phyloP scores from a whole-genome alignment of 2,329 filamentous ascomycete species.

The Cladobotryum mycophilum region DNA sequence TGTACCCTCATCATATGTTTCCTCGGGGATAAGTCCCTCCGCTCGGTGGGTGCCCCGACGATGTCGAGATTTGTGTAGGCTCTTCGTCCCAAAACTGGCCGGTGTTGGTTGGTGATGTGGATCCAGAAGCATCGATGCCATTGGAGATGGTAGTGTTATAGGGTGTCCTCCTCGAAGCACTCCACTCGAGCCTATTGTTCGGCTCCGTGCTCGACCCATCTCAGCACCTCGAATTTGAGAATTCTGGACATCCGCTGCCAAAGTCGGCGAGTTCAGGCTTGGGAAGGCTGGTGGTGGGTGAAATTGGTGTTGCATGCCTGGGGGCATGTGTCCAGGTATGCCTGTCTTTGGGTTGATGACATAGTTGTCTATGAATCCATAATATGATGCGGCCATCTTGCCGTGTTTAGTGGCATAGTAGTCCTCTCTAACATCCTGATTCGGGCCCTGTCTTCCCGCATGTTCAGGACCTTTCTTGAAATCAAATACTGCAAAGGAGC shows the following conservation, averaged over 20 bases:
- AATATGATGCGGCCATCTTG: slow-evolving; percentile 97
- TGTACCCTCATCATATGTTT: slow-evolving; percentile 43
- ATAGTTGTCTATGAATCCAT: slow-evolving; percentile 92
- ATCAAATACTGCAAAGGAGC: slow-evolving; percentile 94
- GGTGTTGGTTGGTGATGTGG: slow-evolving; percentile 65
- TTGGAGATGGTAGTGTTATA: slow-evolving; percentile 53
- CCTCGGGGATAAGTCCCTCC: slow-evolving; percentile 49
- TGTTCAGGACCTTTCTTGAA: slow-evolving; percentile 73
- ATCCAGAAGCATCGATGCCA: slow-evolving; percentile 68
- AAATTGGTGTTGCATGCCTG: slow-evolving; percentile 50
- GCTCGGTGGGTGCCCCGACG: slow-evolving; percentile 40
- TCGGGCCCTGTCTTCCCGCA: slow-evolving; percentile 30
- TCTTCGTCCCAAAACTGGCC: slow-evolving; percentile 39
- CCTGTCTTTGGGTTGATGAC: slow-evolving; percentile 65
- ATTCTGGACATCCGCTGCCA: slow-evolving; percentile 49
- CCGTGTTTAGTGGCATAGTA: slow-evolving; percentile 94
- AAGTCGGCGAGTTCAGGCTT: slow-evolving; percentile 57
- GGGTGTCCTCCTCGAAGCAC: slow-evolving; percentile 27
- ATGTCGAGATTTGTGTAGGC: slow-evolving; percentile 40
- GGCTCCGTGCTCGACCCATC: slow-evolving; percentile 39
- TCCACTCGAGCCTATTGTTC: slow-evolving; percentile 28
- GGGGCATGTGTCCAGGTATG: slow-evolving; percentile 54
- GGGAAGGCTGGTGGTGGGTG: slow-evolving; percentile 72
- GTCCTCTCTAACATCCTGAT: slow-evolving; percentile 71
- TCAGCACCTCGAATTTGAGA: slow-evolving; percentile 39